Base-by-base conservation (phyloP, 2,329 filamentous ascomycete species). In the Stachybotrys chlorohalonatus region DNA sequence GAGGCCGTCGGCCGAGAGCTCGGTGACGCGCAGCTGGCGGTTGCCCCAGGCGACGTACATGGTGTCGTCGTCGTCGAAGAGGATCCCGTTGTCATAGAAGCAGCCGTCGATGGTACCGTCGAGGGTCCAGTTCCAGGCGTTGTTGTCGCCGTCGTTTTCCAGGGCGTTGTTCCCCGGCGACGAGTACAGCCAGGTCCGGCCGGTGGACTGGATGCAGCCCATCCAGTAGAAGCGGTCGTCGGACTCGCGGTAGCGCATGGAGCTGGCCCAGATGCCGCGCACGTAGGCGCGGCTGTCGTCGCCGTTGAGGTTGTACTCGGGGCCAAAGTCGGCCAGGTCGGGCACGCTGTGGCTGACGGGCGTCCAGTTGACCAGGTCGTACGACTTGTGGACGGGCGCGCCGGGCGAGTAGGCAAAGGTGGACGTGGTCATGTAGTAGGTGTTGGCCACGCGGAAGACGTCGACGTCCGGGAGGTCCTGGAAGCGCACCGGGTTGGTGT, bases 1-100 rank as follows among this genome's bases (percentile, higher is more conserved):
- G 0, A 78, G 65, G 0, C 75, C 78, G 55, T 83, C 76, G 0
- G 64, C 57, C 15, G 73, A 73, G 2, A 85, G 69, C 60, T 81
- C 73, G 1, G 81, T 76, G 1, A 84, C 73, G 8, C 58, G 67
- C 52, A 84, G 73, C 2, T 75, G 68, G 0, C 66, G 73, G 50
- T 71, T 75, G 5, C 79, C 81, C 59, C 81, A 82, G 0, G 73
- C 77, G 0, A 84, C 75, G 52, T 83, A 84, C 72, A 83, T 79
- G 1, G 74, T 78, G 55, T 83, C 81, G 36, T 83, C 74, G 30
- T 81, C 77, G 52, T 84, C 81, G 39, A 84, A 73, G n/a, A 84
- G 63, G 0, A 84, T 64, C 0, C 82, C 80, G 16, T 70, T 74
- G 62, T 84, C 81, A 59, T 84, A 84, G 47, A 54, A 56, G 49